These are phyloP conservation scores for Arxiozyma telluris DNA, from an alignment of 1,139 yeast genomes.

Conservation along the genomic window DNA sequence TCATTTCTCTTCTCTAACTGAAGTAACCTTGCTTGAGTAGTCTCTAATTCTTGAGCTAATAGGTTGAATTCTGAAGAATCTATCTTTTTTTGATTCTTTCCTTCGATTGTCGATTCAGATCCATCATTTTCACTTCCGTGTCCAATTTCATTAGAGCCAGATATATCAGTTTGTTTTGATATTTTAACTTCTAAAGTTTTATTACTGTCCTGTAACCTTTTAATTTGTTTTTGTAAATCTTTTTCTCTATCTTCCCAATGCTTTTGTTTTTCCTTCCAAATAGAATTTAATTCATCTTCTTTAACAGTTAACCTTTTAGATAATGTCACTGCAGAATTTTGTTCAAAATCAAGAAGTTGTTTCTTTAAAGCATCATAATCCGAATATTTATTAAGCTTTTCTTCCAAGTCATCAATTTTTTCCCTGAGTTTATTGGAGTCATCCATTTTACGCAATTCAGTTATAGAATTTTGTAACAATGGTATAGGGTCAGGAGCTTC, in stretches of 20 bases:
- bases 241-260: slow-evolving; percentile 50
- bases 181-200: slow-evolving; percentile 47
- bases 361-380: slow-evolving; percentile 73
- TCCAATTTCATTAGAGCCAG: slow-evolving; percentile 18
- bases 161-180: slow-evolving; percentile 40
- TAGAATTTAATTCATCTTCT: slow-evolving; percentile 52
- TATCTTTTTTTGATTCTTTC: not conserved
- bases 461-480: slow-evolving; percentile 60
- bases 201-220: slow-evolving; percentile 37
- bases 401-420: slow-evolving; percentile 50
- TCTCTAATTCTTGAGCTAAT: slow-evolving; percentile 64
- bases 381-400: slow-evolving; percentile 54
- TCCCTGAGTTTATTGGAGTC: slow-evolving; percentile 46
- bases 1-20: slow-evolving; percentile 76
- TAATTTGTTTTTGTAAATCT: slow-evolving; percentile 38
- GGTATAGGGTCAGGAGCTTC: slow-evolving; percentile 95
- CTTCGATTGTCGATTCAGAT: not conserved
- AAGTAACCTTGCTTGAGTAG: slow-evolving; percentile 55
- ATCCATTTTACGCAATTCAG: slow-evolving; percentile 51
- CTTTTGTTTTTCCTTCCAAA: slow-evolving; percentile 53
- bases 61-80: slow-evolving; percentile 42
- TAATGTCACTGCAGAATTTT: slow-evolving; percentile 46
- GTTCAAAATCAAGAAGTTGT: slow-evolving; percentile 50
- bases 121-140: slow-evolving; percentile 3
- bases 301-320: slow-evolving; percentile 41